phyloP scores from a whole-genome alignment of 1,284 basidiomycete species.

The Cutaneotrichosporon arboriforme region DNA sequence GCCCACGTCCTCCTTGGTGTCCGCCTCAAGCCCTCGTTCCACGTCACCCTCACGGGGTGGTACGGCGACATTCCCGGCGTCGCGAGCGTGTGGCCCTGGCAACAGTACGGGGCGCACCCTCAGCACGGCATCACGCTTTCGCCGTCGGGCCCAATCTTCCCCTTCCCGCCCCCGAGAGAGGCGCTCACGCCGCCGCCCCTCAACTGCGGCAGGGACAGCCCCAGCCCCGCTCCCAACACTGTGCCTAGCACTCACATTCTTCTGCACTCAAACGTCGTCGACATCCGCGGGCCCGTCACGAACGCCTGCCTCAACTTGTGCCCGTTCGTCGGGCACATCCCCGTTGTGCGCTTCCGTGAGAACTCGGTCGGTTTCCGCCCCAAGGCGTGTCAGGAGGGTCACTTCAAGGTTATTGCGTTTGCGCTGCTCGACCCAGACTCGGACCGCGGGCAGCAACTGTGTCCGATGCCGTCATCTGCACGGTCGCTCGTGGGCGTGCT shows the following conservation, averaged over 20 bases:
- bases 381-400: background rate
- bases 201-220: background rate
- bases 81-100: background rate
- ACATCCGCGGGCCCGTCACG: background rate
- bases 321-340: background rate
- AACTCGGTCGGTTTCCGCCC: background rate
- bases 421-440: background rate
- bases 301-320: background rate
- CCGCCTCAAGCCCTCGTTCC: background rate
- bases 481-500: background rate
- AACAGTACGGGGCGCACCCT: background rate
- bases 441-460: background rate
- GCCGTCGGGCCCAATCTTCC: background rate
- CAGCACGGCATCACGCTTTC: background rate
- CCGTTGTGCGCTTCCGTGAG: background rate
- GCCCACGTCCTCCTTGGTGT: slow-evolving; percentile 1
- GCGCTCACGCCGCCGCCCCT: background rate
- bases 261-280: background rate
- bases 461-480: background rate
- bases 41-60: background rate
- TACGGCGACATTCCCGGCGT: background rate
- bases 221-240: background rate
- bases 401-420: background rate
- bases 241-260: background rate
- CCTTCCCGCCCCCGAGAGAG: no score